phyloP scores from a whole-genome alignment of 805 yeast species.

The Ogataea paraovalis region DNA sequence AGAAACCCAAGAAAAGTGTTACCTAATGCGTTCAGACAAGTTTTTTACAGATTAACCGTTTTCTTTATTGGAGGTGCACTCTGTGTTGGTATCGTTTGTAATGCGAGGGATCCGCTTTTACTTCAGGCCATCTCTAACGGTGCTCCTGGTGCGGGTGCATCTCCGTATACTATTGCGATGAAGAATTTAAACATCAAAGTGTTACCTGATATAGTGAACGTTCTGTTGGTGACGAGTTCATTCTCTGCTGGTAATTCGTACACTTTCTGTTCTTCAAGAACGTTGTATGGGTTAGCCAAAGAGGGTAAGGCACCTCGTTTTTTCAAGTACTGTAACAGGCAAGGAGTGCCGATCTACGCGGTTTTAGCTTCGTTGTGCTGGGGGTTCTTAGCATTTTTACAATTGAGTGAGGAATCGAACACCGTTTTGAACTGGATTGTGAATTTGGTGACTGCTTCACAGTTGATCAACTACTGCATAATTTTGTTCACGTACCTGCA shows the following conservation, averaged over 20 bases:
- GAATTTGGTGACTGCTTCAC: slow-evolving; percentile 66
- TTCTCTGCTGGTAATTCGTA: slow-evolving; percentile 82
- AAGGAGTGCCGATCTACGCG: slow-evolving; percentile 72
- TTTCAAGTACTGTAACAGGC: slow-evolving; percentile 56
- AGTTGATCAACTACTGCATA: slow-evolving; percentile 55
- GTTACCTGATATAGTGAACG: slow-evolving; percentile 74
- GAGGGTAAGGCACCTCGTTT: slow-evolving; percentile 70
- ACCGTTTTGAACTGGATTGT: slow-evolving; percentile 71
- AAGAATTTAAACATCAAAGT: slow-evolving; percentile 54
- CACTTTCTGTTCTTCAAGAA: slow-evolving; percentile 63
- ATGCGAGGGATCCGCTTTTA: slow-evolving; percentile 38
- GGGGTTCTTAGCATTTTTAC: slow-evolving; percentile 66
- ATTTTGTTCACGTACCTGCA: slow-evolving; percentile 57
- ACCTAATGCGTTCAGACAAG: slow-evolving; percentile 42
- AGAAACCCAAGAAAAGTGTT: slow-evolving; percentile 38
- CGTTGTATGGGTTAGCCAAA: slow-evolving; percentile 64
- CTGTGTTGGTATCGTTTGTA: slow-evolving; percentile 42
- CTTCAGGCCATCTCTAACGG: slow-evolving; percentile 31
- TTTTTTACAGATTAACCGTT: slow-evolving; percentile 38
- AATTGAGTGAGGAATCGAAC: slow-evolving; percentile 55
- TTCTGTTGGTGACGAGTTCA: slow-evolving; percentile 65
- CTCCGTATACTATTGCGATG: slow-evolving; percentile 85
- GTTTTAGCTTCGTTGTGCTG: slow-evolving; percentile 53
- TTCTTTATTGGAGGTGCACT: slow-evolving; percentile 47
- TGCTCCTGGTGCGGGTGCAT: slow-evolving; percentile 45